These are phyloP conservation scores for Solanum virginianum DNA, from an alignment of 257 asterid genomes.

Conservation along the genomic window DNA sequence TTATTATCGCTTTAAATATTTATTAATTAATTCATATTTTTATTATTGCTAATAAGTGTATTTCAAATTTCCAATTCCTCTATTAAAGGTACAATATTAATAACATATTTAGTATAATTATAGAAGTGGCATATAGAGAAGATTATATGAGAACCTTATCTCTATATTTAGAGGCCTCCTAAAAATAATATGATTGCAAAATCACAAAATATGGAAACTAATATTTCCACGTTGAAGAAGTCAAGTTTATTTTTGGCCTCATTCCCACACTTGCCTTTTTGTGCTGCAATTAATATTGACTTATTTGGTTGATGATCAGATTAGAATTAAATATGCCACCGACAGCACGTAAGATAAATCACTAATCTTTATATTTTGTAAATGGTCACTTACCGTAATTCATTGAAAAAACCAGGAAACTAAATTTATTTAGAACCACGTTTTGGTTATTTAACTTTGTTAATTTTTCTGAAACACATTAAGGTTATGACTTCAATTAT, in stretches of 20 bases:
- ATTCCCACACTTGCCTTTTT: background rate
- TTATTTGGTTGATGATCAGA: background rate
- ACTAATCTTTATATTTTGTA: background rate
- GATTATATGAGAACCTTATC: rapidly evolving
- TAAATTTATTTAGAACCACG: background rate
- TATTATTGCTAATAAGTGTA: background rate
- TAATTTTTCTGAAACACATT: background rate
- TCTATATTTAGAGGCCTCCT: background rate
- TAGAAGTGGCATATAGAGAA: background rate
- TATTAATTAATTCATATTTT: background rate
- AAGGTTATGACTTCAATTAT: background rate
- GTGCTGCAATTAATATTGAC: background rate
- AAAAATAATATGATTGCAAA: background rate
- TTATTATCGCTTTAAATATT: background rate
- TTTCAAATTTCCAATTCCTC: background rate
- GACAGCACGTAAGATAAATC: background rate
- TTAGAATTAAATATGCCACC: background rate
- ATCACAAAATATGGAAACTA: no score
- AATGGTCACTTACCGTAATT: background rate
- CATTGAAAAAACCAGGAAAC: background rate
- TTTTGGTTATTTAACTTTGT: background rate
- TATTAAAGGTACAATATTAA: background rate
- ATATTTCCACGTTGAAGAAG: background rate
- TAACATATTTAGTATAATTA: background rate
- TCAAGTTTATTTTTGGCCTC: background rate